Evolutionary conservation across 2,329 filamentous ascomycete species (phyloP).

Genomic region (Aspergillus sp.): DNA sequence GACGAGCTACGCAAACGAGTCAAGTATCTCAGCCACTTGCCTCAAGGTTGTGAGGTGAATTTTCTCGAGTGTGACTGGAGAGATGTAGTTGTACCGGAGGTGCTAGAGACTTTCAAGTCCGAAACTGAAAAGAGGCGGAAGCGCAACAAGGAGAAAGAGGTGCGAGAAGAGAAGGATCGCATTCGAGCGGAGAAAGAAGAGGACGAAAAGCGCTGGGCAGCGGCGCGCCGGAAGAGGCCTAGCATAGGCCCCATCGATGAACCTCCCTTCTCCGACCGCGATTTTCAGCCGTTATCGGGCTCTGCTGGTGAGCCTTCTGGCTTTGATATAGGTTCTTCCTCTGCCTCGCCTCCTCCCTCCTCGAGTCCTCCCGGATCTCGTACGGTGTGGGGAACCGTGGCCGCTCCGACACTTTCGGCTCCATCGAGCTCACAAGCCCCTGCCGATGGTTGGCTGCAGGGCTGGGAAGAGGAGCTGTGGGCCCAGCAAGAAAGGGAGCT

Average conservation of each 20-base stretch:
- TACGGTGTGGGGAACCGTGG: constrained; percentile 91
- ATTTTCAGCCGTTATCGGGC: constrained; percentile 65
- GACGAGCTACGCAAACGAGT: constrained; percentile 79
- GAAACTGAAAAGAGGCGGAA: constrained; percentile 78
- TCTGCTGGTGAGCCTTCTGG: constrained; percentile 26
- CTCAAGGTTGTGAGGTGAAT: constrained; percentile 84
- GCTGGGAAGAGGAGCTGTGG: constrained; percentile 75
- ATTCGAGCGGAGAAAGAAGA: constrained; percentile 79
- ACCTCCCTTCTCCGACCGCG: constrained; percentile 58
- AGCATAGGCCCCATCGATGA: constrained; percentile 47
- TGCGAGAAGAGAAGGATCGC: constrained; percentile 81
- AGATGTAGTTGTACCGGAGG: constrained; percentile 74
- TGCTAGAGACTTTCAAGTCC: constrained; percentile 71
- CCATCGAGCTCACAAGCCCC: constrained; percentile 46
- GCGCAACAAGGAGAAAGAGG: constrained; percentile 78
- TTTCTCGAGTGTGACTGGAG: constrained; percentile 96
- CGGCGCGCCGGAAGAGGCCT: constrained; percentile 63
- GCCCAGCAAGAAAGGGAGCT: constrained; percentile 59
- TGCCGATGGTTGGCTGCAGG: constrained; percentile 80
- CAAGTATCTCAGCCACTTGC: constrained; percentile 84
- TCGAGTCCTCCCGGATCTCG: constrained; percentile 74
- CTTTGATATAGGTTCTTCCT: constrained; percentile 36
- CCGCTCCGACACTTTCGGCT: constrained; percentile 61
- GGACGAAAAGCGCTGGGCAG: constrained; percentile 67
- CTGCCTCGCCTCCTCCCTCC: constrained; percentile 62